phyloP scores from a whole-genome alignment of 2,329 filamentous ascomycete species.

The Colletotrichum sp. region DNA sequence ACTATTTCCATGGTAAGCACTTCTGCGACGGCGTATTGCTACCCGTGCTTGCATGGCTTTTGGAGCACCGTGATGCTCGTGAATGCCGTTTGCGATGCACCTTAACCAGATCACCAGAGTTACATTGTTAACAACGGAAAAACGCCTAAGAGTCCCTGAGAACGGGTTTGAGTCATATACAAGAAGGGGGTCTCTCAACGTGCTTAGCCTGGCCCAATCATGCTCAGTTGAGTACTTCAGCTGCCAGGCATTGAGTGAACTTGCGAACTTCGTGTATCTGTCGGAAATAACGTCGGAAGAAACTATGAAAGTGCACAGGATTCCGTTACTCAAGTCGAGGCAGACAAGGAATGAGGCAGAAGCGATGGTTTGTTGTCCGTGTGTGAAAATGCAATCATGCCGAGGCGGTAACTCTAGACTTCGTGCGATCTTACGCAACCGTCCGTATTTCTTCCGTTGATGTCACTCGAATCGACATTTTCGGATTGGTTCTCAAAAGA shows the following conservation, averaged over 20 bases:
- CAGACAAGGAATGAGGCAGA: background rate
- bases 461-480: background rate
- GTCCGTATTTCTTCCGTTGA: background rate
- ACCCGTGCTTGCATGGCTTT: background rate
- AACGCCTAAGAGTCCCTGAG: rapidly evolving
- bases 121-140: too few relatives aligned
- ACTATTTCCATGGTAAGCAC: background rate
- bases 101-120: too few relatives aligned
- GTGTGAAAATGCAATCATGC: background rate
- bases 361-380: too few relatives aligned
- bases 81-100: background rate
- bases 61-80: background rate
- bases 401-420: background rate
- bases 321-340: rapidly evolving
- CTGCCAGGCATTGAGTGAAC: rapidly evolving
- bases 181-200: rapidly evolving
- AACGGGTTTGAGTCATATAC: rapidly evolving
- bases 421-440: background rate
- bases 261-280: background rate
- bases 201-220: background rate
- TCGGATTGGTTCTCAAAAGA: background rate
- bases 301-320: background rate
- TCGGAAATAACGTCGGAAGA: background rate
- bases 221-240: background rate
- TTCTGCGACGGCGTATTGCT: background rate